phyloP scores from a whole-genome alignment of 2,329 filamentous ascomycete genomes.

The Penicillium digitatum region DNA sequence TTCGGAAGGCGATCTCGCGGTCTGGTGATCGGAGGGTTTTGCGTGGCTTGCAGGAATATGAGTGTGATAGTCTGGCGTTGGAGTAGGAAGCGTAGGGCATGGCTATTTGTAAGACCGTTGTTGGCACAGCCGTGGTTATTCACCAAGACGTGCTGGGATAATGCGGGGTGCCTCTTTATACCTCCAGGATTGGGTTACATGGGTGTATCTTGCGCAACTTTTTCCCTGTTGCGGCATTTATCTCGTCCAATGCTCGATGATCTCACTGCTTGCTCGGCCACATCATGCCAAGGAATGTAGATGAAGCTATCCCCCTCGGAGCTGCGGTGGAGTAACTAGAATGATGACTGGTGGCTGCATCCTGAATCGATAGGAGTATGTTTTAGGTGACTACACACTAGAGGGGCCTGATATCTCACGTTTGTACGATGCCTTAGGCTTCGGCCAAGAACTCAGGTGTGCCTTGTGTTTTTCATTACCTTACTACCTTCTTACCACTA shows the following conservation, averaged over 20 bases:
- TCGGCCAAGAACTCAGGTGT: no score
- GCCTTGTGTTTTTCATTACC: no score
- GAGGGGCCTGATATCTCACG: no score
- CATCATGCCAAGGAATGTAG: constrained; percentile 1
- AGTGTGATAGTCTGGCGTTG: constrained; percentile 17
- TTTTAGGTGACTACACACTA: no score
- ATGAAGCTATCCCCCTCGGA: not conserved
- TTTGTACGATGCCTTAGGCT: no score
- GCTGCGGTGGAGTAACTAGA: not conserved
- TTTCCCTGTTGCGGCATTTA: constrained; percentile 6
- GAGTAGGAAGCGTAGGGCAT: constrained; percentile 19
- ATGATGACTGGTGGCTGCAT: not conserved
- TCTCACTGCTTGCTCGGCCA: constrained; percentile 4
- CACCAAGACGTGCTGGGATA: not conserved
- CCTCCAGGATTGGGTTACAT: not conserved
- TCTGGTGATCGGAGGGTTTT: constrained; percentile 18
- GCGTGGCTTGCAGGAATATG: constrained; percentile 13
- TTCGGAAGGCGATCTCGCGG: constrained; percentile 21
- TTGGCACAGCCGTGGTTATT: not conserved
- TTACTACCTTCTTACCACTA: no score
- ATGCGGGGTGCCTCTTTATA: constrained; percentile 1
- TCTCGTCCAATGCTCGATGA: not conserved
- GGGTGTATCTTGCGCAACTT: not conserved
- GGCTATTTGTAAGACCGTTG: no score
- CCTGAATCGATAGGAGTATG: no score